Evolutionary conservation across 2,329 filamentous ascomycete species (phyloP).

Genomic region (Hypoxylon sp.): DNA sequence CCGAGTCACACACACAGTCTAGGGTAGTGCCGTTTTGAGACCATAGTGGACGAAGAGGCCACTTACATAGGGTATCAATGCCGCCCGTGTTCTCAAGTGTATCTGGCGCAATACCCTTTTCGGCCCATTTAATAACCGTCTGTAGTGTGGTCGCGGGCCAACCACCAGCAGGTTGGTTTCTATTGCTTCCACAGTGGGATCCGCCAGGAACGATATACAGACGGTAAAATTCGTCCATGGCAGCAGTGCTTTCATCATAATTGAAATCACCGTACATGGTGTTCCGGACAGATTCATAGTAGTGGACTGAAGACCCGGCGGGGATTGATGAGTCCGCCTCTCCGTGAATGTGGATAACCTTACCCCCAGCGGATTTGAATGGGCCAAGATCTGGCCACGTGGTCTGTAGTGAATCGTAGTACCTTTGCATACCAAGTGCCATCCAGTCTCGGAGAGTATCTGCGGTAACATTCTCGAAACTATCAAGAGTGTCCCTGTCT

Average conservation of each 20-base stretch:
- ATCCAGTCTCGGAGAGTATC: constrained; percentile 69
- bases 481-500: constrained; percentile 55
- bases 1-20: constrained; percentile 46
- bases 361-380: constrained; percentile 63
- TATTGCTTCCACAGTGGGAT: constrained; percentile 63
- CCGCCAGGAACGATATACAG: constrained; percentile 63
- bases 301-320: constrained; percentile 61
- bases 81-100: constrained; percentile 61
- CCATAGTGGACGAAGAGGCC: constrained; percentile 62
- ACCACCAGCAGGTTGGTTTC: constrained; percentile 58
- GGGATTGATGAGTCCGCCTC: constrained; percentile 66
- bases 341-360: constrained; percentile 68
- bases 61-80: constrained; percentile 59
- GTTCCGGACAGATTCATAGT: constrained; percentile 62
- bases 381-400: constrained; percentile 62
- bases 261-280: constrained; percentile 63
- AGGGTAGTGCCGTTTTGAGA: constrained; percentile 51
- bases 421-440: constrained; percentile 62
- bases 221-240: constrained; percentile 64
- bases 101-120: constrained; percentile 62
- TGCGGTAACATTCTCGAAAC: constrained; percentile 64
- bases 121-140: constrained; percentile 67
- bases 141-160: constrained; percentile 63
- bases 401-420: constrained; percentile 64
- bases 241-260: constrained; percentile 58